Evolutionary conservation across 139 green algal genomes (phyloP).

Genomic region (Desmodesmus armatus): DNA sequence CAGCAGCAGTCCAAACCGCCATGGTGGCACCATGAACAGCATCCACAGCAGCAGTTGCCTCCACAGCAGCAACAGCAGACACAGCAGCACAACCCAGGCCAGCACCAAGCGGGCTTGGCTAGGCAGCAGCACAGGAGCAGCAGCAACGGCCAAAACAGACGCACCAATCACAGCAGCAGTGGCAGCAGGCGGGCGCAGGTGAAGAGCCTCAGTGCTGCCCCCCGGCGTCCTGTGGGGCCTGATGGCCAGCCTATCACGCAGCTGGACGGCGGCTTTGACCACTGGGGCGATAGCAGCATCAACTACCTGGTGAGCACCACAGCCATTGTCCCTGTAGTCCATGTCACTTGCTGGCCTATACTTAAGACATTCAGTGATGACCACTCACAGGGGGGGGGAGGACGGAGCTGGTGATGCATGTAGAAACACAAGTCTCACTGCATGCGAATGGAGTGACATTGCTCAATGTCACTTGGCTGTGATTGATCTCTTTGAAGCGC

Average conservation of each 20-base stretch:
- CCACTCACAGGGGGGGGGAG: neutral
- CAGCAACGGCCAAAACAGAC: neutral
- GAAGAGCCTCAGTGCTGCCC: neutral
- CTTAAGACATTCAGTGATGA: neutral
- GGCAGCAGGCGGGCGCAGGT: too few species aligned
- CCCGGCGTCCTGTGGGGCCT: neutral
- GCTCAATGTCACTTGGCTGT: neutral
- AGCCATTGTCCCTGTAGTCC: too few species aligned
- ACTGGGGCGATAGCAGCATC: conserved; percentile 1
- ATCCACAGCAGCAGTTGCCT: neutral
- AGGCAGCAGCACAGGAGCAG: neutral
- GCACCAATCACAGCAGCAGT: neutral
- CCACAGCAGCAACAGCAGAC: neutral
- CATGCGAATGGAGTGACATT: neutral
- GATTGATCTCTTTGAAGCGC: neutral
- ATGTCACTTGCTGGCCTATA: too few species aligned
- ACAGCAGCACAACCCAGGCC: neutral
- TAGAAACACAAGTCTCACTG: neutral
- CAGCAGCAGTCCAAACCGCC: neutral
- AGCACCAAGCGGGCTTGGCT: neutral
- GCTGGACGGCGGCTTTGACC: conserved; percentile 18
- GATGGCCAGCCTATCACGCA: neutral
- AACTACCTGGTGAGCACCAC: conserved; percentile 32
- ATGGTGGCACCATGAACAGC: neutral
- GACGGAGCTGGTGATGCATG: neutral